A percentile compares a stretch with the other conserved stretches of the same genome.
Evolutionary conservation across 495 filamentous ascomycete species (phyloP).

Genomic region (Lasiosphaeriaceae sp.): DNA sequence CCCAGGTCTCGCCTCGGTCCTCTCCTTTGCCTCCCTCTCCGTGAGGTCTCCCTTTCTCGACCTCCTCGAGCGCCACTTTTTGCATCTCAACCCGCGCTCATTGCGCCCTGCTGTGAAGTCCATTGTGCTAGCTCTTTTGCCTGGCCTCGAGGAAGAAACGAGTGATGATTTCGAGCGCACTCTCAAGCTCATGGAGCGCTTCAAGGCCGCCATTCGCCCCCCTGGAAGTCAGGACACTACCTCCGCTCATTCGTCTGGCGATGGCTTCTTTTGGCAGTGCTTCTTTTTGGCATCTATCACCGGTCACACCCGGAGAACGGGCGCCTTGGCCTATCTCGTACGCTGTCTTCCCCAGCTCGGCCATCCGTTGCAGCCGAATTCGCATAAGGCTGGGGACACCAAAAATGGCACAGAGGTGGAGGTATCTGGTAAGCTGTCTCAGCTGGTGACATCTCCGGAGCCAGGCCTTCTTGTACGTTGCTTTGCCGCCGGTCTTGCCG

Average conservation of each 20-base stretch:
- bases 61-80: conserved; percentile 75
- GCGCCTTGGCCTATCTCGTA: conserved; percentile 78
- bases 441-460: conserved; percentile 84
- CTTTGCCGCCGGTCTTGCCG: conserved; percentile 83
- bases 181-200: conserved; percentile 68
- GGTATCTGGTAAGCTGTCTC: conserved; percentile 50
- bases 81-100: conserved; percentile 62
- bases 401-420: conserved; percentile 24
- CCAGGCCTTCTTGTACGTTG: conserved; percentile 86
- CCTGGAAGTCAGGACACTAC: conserved; percentile 43
- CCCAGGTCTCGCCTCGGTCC: conserved; percentile 78
- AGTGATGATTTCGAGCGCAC: conserved; percentile 96
- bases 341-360: conserved; percentile 75
- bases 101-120: conserved; percentile 86
- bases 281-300: conserved; percentile 93
- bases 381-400: conserved; percentile 7
- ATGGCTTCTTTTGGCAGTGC: conserved; percentile 97
- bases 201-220: conserved; percentile 63
- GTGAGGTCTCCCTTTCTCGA: conserved; percentile 80
- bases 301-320: conserved; percentile 74
- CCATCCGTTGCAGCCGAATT: conserved; percentile 26
- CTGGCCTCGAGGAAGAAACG: conserved; percentile 91
- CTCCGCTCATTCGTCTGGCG: conserved; percentile 55
- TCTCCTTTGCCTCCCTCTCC: conserved; percentile 90
- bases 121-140: conserved; percentile 77